A percentile compares a stretch with the other conserved stretches of the same genome.
Evolutionary conservation across 306 rosid genomes (phyloP).

Genomic region (Lathyrus oleraceus): DNA sequence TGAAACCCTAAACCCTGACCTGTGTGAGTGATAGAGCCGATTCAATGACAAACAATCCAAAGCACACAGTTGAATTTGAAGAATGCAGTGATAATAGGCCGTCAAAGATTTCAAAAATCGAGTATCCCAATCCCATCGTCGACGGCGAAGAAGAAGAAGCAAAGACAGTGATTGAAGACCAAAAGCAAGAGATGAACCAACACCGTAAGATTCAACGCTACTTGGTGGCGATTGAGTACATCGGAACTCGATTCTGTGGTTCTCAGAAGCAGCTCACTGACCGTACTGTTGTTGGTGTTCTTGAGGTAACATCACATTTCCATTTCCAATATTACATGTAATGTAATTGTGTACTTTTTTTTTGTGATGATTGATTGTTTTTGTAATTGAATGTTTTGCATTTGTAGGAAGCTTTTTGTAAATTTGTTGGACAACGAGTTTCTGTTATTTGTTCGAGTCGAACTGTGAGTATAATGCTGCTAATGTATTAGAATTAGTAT

Average conservation of each 20-base stretch:
- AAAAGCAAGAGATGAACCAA: slow-evolving; percentile 45
- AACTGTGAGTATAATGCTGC: slow-evolving; percentile 62
- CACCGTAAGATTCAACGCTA: slow-evolving; percentile 68
- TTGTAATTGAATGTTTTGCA: not conserved
- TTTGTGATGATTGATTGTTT: not conserved
- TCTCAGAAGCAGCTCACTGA: slow-evolving; percentile 78
- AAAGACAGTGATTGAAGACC: not conserved
- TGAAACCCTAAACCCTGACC: not conserved
- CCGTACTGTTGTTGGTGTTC: slow-evolving; percentile 88
- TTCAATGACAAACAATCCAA: slow-evolving; percentile 53
- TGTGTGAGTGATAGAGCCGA: not conserved
- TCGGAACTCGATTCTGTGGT: slow-evolving; percentile 85
- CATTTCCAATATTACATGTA: not conserved
- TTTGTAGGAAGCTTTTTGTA: slow-evolving; percentile 77
- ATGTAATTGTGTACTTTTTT: not conserved
- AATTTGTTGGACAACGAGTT: slow-evolving; percentile 80
- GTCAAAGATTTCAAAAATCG: slow-evolving; percentile 55
- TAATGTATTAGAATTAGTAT: not conserved
- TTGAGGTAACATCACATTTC: slow-evolving; percentile 51
- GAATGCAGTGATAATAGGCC: slow-evolving; percentile 54
- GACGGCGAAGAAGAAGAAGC: slow-evolving; percentile 26
- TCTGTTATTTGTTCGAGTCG: slow-evolving; percentile 82
- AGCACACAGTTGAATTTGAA: slow-evolving; percentile 46
- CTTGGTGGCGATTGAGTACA: slow-evolving; percentile 77
- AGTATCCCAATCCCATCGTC: slow-evolving; percentile 19